A percentile compares a stretch with the other conserved stretches of the same genome.
Evolutionary conservation across 257 asterid genomes (phyloP).

Genomic region (Solanum tarijense): DNA sequence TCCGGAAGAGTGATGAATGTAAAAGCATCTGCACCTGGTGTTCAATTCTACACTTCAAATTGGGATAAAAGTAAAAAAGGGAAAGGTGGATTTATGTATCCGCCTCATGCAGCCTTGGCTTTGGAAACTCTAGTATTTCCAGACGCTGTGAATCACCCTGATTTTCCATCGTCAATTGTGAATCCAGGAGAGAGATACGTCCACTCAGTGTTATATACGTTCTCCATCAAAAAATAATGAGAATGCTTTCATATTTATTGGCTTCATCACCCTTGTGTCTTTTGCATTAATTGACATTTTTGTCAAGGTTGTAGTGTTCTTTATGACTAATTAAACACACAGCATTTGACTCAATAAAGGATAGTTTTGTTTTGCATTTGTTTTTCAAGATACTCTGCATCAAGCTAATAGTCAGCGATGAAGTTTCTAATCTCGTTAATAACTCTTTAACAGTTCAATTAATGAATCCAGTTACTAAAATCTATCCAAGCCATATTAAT

Average conservation of each 20-base stretch:
- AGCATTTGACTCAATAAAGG: not conserved
- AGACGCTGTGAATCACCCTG: constrained; percentile 67
- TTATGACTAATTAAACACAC: not conserved
- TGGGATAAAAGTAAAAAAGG: not conserved
- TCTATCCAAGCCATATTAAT: not conserved
- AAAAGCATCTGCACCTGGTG: constrained; percentile 1
- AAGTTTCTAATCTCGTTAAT: not conserved
- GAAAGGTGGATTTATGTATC: constrained; percentile 8
- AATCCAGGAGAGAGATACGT: constrained; percentile 33
- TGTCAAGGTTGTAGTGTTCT: not conserved
- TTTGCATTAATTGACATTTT: not conserved
- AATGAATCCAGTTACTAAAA: not conserved
- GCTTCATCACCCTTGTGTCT: not conserved
- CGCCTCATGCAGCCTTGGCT: not conserved
- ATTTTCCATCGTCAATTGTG: constrained; percentile 59
- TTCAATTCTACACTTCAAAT: constrained; percentile 5
- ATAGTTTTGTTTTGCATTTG: not conserved
- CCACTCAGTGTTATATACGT: constrained; percentile 39
- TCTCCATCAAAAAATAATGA: constrained; percentile 16
- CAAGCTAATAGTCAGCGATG: not conserved
- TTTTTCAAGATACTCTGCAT: not conserved
- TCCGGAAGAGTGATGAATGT: constrained; percentile 7
- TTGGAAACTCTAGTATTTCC: constrained; percentile 87
- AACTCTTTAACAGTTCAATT: not conserved
- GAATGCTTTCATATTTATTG: not conserved